phyloP scores from a whole-genome alignment of 2,329 filamentous ascomycete genomes.

The Aspergillus glaucus region DNA sequence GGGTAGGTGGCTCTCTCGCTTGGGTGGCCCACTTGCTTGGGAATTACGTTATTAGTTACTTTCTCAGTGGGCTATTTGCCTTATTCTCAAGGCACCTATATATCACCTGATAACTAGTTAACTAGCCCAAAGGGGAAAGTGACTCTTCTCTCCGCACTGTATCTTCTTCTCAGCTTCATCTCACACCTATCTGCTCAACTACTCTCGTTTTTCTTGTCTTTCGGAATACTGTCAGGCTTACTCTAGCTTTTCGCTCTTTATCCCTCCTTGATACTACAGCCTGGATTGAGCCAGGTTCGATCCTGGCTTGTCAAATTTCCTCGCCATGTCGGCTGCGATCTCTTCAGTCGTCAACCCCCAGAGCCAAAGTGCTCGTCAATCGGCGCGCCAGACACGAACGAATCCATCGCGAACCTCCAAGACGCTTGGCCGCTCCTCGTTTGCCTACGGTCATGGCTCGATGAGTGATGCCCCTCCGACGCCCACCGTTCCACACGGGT shows the following conservation, averaged over 20 bases:
- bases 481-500: conserved; percentile 39
- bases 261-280: neutral
- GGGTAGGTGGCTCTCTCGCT: too few relatives aligned
- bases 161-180: neutral
- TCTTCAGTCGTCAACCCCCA: conserved; percentile 22
- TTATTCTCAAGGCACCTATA: neutral
- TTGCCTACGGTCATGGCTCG: conserved; percentile 32
- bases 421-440: conserved; percentile 35
- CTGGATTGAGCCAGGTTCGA: conserved; percentile 4
- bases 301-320: conserved; percentile 6
- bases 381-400: conserved; percentile 43
- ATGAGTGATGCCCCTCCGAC: conserved; percentile 20
- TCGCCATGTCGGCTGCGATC: conserved; percentile 22
- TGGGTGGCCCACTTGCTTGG: too few relatives aligned
- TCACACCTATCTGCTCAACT: neutral
- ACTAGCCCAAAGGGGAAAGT: neutral
- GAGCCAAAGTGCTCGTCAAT: conserved; percentile 27
- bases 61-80: too few relatives aligned
- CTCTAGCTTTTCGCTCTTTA: too few relatives aligned
- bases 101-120: neutral
- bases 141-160: conserved; percentile 1
- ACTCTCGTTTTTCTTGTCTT: neutral
- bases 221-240: neutral
- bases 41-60: too few relatives aligned
- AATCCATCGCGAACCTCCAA: conserved; percentile 46